phyloP scores from a whole-genome alignment of 345 rosid species.

The Isatis tinctoria region DNA sequence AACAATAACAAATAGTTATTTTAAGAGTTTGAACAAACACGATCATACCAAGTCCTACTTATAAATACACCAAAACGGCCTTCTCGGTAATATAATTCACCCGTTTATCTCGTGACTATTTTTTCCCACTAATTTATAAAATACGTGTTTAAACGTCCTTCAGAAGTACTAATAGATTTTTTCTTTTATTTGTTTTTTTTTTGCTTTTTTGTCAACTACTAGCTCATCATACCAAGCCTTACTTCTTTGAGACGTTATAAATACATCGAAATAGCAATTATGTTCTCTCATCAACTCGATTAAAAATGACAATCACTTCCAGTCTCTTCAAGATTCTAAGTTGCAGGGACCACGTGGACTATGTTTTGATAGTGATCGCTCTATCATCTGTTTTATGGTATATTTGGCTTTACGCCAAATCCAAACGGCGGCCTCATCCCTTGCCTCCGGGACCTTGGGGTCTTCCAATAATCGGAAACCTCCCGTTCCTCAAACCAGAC shows the following conservation, averaged over 20 bases:
- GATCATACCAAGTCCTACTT: neutral
- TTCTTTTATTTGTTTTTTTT: no score
- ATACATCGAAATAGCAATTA: no score
- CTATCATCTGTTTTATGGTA: neutral
- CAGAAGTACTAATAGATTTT: no score
- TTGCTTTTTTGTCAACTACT: no score
- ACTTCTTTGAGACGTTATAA: neutral
- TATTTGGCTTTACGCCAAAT: neutral
- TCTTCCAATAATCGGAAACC: conserved; percentile 28
- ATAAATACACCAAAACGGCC: neutral
- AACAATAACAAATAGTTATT: no score
- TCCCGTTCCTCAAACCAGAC: conserved; percentile 25
- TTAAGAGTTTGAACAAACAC: no score
- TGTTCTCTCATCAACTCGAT: neutral
- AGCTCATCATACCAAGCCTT: neutral
- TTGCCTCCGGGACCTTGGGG: neutral
- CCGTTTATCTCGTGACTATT: no score
- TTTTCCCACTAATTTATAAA: no score
- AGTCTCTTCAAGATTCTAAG: neutral
- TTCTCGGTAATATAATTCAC: no score
- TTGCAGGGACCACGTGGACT: neutral
- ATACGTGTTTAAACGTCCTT: no score
- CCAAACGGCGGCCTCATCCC: neutral
- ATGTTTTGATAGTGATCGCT: neutral
- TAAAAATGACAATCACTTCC: neutral